These are phyloP conservation scores for Naganishia kalamii DNA, from an alignment of 768 basidiomycete genomes.

Conservation along the genomic window DNA sequence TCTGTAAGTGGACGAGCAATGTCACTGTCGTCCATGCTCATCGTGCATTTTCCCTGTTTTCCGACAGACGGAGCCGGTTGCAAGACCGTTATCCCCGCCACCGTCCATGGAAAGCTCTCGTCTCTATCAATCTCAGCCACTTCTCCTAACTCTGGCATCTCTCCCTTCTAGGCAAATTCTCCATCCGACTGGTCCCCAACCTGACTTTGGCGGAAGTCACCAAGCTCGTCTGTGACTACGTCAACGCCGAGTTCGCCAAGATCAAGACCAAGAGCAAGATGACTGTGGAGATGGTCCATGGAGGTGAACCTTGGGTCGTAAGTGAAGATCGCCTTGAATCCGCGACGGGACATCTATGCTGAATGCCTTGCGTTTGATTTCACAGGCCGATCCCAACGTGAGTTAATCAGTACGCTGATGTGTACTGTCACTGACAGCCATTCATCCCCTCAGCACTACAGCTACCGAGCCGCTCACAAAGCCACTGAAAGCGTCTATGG, in stretches of 20 bases:
- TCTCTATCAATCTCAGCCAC: no score
- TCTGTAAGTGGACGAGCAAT: conserved; percentile 49
- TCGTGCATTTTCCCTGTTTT: conserved; percentile 6
- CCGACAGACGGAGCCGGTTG: conserved; percentile 39
- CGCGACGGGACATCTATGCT: neutral
- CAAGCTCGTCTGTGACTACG: conserved; percentile 62
- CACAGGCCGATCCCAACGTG: conserved; percentile 36
- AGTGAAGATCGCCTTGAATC: conserved; percentile 19
- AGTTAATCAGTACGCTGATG: no score
- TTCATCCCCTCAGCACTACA: conserved; percentile 92
- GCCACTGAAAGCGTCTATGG: conserved; percentile 63
- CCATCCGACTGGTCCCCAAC: conserved; percentile 84
- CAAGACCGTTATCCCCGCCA: conserved; percentile 85
- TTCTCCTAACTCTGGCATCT: neutral
- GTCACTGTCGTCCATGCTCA: neutral
- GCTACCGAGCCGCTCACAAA: conserved; percentile 76
- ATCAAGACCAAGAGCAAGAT: conserved; percentile 78
- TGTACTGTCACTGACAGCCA: no score
- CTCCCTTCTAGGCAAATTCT: conserved; percentile 75
- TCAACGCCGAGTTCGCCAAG: conserved; percentile 74
- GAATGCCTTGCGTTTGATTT: conserved; percentile 14
- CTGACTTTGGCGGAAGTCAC: conserved; percentile 72
- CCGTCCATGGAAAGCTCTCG: conserved; percentile 49
- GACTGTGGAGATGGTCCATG: conserved; percentile 63
- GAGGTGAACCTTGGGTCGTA: conserved; percentile 82